A percentile compares a stretch with the other conserved stretches of the same genome.
Evolutionary conservation across 306 rosid species (phyloP).

Genomic region (Echinosophora koreensis): DNA sequence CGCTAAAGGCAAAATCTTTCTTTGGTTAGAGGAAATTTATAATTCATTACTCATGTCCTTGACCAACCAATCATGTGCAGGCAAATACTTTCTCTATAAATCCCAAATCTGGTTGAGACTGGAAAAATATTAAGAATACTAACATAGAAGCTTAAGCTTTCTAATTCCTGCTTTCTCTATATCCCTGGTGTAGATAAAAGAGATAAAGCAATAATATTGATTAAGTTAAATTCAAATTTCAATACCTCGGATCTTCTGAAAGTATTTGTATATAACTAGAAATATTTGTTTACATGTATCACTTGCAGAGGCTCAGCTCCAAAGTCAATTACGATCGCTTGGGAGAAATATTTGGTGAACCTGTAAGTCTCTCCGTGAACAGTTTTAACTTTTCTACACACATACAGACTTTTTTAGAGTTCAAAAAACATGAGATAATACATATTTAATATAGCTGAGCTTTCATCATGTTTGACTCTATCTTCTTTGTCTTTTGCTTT

Average conservation of each 20-base stretch:
- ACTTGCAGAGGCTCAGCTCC: slow-evolving; percentile 68
- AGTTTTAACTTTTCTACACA: slow-evolving; percentile 25
- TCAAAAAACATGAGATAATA: background rate
- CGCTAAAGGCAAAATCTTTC: background rate
- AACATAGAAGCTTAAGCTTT: too few species aligned
- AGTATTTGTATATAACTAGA: slow-evolving; percentile 15
- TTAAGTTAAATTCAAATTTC: slow-evolving; percentile 26
- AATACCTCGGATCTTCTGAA: slow-evolving; percentile 2
- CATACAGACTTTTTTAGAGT: background rate
- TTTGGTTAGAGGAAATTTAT: background rate
- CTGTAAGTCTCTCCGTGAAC: slow-evolving; percentile 51
- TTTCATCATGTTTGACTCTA: background rate
- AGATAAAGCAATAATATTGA: too few species aligned
- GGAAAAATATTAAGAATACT: background rate
- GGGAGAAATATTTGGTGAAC: slow-evolving; percentile 58
- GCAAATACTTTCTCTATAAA: background rate
- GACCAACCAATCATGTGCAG: background rate
- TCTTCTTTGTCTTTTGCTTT: slow-evolving; percentile 17
- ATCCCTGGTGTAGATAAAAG: too few species aligned
- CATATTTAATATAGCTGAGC: background rate
- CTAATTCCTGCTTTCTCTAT: too few species aligned
- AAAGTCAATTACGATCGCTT: slow-evolving; percentile 72
- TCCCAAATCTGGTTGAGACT: background rate
- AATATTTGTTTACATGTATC: slow-evolving; percentile 40
- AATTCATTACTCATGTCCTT: background rate